Conservation (phyloP, 352 stramenopile species). For the Phytophthora aleatoria region DNA sequence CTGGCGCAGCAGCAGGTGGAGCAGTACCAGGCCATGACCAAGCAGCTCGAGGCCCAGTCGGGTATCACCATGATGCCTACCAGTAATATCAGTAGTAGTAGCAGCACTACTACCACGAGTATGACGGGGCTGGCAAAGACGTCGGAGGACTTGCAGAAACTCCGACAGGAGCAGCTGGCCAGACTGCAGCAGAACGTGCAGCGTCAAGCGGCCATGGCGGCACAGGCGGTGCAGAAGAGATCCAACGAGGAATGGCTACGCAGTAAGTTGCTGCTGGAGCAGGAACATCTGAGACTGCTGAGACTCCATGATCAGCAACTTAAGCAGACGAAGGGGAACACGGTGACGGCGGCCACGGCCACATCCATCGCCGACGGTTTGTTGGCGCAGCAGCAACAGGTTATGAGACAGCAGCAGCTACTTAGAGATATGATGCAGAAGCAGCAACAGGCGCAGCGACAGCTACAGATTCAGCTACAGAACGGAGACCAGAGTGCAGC, state of each 20-base stretch:
- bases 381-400: conserved; percentile 51
- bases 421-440: conserved; percentile 43
- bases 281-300: conserved; percentile 47
- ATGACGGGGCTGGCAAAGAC: conserved; percentile 30
- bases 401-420: conserved; percentile 55
- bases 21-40: conserved; percentile 34
- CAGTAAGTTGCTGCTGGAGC: conserved; percentile 50
- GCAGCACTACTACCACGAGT: neutral
- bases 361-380: conserved; percentile 42
- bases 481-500: conserved; percentile 6
- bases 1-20: conserved; percentile 51
- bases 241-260: conserved; percentile 45
- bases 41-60: conserved; percentile 25
- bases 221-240: conserved; percentile 37
- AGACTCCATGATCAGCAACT: conserved; percentile 44
- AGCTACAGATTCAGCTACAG: conserved; percentile 33
- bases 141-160: conserved; percentile 50
- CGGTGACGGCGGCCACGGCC: conserved; percentile 17
- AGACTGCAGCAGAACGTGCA: conserved; percentile 60
- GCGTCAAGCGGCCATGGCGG: conserved; percentile 38
- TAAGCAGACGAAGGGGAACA: conserved; percentile 27
- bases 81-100: conserved; percentile 5
- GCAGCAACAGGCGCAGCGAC: conserved; percentile 32
- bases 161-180: conserved; percentile 52
- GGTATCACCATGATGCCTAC: conserved; percentile 21